Evolutionary conservation across 805 yeast species (phyloP).

Genomic region (Yarrowia osloensis): DNA sequence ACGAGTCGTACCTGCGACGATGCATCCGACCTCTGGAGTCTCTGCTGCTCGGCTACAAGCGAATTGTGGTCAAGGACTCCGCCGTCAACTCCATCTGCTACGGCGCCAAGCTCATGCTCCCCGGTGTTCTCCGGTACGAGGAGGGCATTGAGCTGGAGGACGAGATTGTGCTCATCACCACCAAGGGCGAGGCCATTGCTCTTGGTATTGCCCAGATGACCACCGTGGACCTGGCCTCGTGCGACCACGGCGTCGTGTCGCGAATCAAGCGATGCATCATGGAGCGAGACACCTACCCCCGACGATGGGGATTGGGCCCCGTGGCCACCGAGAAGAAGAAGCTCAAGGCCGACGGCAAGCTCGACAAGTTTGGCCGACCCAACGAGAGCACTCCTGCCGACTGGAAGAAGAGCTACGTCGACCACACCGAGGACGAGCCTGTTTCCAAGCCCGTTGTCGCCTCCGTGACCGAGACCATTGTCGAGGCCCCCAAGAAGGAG

Average conservation of each 20-base stretch:
- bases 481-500: conserved; percentile 36
- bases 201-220: conserved; percentile 99
- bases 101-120: conserved; percentile 99
- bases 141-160: conserved; percentile 96
- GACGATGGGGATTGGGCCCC: conserved; percentile 99
- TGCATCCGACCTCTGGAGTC: conserved; percentile 95
- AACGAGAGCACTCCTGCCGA: conserved; percentile 91
- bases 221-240: conserved; percentile 90
- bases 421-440: conserved; percentile 49
- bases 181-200: conserved; percentile 99
- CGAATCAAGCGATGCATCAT: conserved; percentile 98
- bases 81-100: conserved; percentile 98
- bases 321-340: conserved; percentile 98
- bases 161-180: conserved; percentile 96
- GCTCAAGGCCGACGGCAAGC: conserved; percentile 93
- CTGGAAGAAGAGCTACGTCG: conserved; percentile 85
- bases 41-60: conserved; percentile 89
- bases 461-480: conserved; percentile 40
- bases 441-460: conserved; percentile 38
- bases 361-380: conserved; percentile 91
- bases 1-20: conserved; percentile 91
- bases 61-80: conserved; percentile 91
- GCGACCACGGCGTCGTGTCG: conserved; percentile 99
- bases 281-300: conserved; percentile 99
- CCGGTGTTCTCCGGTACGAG: conserved; percentile 96